Evolutionary conservation across 2,329 filamentous ascomycete genomes (phyloP), one percentile per base, ranked within the genome.

Genomic region (Pseudomassariella vexata): DNA sequence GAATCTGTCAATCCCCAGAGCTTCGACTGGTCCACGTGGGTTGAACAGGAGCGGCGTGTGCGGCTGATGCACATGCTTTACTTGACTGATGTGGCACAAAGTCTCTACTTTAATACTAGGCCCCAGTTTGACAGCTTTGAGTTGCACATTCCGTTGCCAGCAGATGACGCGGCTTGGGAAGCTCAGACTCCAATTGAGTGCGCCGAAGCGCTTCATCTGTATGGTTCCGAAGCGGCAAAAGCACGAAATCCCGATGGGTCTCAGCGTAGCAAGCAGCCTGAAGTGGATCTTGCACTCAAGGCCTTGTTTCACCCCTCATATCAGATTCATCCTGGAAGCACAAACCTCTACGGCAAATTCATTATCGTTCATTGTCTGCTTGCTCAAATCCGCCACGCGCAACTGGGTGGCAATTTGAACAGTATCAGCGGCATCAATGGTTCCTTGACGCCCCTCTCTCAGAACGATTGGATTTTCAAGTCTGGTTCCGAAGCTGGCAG

Each of bases 81-180:
- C 48, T 57, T 85, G 12, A 63, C 72, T 20, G 82, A 86, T 47
- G 66, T 71, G 11, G 74, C 79, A 9, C 70, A 81, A 50, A 74
- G 74, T 12, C 70, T 87, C 14, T 87, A 79, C 51, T 87, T 85
- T 66, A 86, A 87, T 52, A 59, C 62, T n/a, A 56, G 67, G 8
- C 71, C 80, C 10, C 65, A 74, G 26, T 74, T 86, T 24, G 75
- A 85, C 37, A 59, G 68, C 7, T 65, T 77, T 20, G 80, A 85
- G 43, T 66, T 86, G 30, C 65, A 68, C 19, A 55, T 86, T 22
- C 79, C 81, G n/a, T 60, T 88, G 5, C 82, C 83, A 7, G 71
- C 74, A 10, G 82, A 87, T 45, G 83, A 87, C 53, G 79, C 78
- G 11, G 76, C 78, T 3, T 87, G 82, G 82, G 82, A 86, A 44